These are phyloP conservation scores for Acanthamoeba triangularis DNA, from an alignment of 208 protist genomes.

Conservation along the genomic window DNA sequence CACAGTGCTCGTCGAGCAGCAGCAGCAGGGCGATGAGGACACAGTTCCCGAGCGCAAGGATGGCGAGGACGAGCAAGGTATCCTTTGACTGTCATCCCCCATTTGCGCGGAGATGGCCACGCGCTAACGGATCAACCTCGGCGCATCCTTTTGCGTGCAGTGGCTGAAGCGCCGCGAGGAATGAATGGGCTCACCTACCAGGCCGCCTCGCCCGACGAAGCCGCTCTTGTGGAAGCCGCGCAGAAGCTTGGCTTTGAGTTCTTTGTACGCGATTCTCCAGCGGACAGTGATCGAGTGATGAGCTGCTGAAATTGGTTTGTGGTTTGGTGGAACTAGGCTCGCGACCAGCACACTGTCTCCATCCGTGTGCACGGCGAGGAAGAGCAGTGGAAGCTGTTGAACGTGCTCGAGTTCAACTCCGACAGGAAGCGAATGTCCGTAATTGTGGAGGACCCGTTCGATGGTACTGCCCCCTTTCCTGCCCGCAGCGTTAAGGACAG, in stretches of 20 bases:
- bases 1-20: constrained; percentile 61
- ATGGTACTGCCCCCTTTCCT: neutral
- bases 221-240: constrained; percentile 88
- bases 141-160: neutral
- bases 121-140: neutral
- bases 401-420: constrained; percentile 90
- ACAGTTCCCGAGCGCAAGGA: neutral
- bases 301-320: neutral
- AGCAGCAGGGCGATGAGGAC: constrained; percentile 6
- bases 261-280: constrained; percentile 49
- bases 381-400: constrained; percentile 82
- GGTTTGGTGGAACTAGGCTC: constrained; percentile 24
- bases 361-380: constrained; percentile 72
- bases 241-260: constrained; percentile 85
- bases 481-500: neutral
- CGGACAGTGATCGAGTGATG: neutral
- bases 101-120: neutral
- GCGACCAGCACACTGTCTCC: constrained; percentile 29
- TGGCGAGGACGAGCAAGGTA: neutral
- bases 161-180: neutral
- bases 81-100: neutral
- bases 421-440: constrained; percentile 90
- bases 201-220: constrained; percentile 90
- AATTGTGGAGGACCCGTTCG: constrained; percentile 77
- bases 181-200: constrained; percentile 79